Percentiles rank a stretch among this genome's conserved stretches.
phyloP scores from a whole-genome alignment of 2,329 filamentous ascomycete genomes.

The Alternaria incomplexa region DNA sequence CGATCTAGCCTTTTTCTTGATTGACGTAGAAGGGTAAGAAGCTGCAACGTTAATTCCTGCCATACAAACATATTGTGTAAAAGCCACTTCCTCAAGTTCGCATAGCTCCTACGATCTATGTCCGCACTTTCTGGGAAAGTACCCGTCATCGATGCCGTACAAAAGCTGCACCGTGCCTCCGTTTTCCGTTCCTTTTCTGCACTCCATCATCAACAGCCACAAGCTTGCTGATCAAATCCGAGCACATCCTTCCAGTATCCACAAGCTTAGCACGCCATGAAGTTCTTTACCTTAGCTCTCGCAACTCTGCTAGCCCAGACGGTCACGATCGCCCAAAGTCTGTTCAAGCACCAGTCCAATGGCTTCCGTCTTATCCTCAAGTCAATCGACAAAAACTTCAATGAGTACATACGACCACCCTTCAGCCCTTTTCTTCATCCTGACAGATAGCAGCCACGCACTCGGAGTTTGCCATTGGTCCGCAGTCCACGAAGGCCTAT shows the following conservation, averaged over 20 bases:
- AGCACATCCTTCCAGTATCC: neutral
- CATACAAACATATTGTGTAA: neutral
- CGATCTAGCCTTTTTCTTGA: neutral
- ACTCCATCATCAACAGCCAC: neutral
- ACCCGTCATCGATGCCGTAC: neutral
- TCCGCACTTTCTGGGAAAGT: neutral
- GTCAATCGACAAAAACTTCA: constrained; percentile 21
- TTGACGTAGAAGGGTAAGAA: neutral
- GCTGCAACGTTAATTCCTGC: neutral
- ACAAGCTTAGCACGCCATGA: constrained; percentile 2
- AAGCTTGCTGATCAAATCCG: neutral
- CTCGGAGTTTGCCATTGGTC: constrained; percentile 51
- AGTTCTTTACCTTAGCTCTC: constrained; percentile 3
- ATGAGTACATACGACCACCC: constrained; percentile 13
- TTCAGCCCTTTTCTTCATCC: neutral
- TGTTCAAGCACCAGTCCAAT: neutral
- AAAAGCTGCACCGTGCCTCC: neutral
- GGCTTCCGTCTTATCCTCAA: constrained; percentile 31
- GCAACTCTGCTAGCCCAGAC: neutral
- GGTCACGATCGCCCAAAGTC: neutral
- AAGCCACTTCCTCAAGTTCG: neutral
- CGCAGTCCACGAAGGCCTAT: constrained; percentile 54
- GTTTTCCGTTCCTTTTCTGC: neutral
- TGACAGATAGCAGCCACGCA: constrained; percentile 12
- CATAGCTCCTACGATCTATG: neutral